Conservation (phyloP, 495 filamentous ascomycete species). For the Trichoderma asperelloides region DNA sequence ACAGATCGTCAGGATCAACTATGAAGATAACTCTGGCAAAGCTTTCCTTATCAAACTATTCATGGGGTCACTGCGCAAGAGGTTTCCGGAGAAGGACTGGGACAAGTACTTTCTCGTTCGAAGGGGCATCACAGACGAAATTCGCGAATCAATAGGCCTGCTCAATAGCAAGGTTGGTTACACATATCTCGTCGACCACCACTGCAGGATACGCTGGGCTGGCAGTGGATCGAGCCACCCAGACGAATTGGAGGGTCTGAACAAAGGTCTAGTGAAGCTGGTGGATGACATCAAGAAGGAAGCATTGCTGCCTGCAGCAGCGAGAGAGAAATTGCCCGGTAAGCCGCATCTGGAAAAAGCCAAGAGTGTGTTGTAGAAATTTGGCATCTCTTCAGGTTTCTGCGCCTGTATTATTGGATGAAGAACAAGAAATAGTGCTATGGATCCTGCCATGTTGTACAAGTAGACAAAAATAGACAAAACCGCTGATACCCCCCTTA, state of each 20-base stretch:
- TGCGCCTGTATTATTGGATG: neutral
- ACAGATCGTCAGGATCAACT: constrained; percentile 76
- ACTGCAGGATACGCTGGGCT: constrained; percentile 90
- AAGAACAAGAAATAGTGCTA: neutral
- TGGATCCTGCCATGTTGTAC: constrained; percentile 9
- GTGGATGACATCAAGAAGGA: constrained; percentile 46
- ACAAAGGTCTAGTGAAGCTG: constrained; percentile 58
- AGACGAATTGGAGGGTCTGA: constrained; percentile 62
- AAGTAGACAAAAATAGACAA: constrained; percentile 11
- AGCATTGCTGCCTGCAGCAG: constrained; percentile 11
- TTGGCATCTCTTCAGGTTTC: neutral
- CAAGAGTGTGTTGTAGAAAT: neutral
- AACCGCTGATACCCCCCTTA: constrained; percentile 12
- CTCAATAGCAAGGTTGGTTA: constrained; percentile 88
- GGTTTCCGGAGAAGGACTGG: constrained; percentile 52
- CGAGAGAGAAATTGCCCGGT: neutral
- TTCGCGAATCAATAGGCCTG: constrained; percentile 70
- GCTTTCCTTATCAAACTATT: constrained; percentile 65
- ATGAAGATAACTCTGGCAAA: constrained; percentile 74
- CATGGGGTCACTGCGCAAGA: constrained; percentile 47
- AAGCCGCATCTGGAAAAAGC: constrained; percentile 1
- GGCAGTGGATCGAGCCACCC: constrained; percentile 68
- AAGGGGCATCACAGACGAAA: constrained; percentile 61
- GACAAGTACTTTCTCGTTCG: constrained; percentile 74
- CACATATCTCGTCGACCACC: constrained; percentile 80